These are phyloP conservation scores for Murraya koenigii DNA, from an alignment of 345 rosid species.

Conservation along the genomic window DNA sequence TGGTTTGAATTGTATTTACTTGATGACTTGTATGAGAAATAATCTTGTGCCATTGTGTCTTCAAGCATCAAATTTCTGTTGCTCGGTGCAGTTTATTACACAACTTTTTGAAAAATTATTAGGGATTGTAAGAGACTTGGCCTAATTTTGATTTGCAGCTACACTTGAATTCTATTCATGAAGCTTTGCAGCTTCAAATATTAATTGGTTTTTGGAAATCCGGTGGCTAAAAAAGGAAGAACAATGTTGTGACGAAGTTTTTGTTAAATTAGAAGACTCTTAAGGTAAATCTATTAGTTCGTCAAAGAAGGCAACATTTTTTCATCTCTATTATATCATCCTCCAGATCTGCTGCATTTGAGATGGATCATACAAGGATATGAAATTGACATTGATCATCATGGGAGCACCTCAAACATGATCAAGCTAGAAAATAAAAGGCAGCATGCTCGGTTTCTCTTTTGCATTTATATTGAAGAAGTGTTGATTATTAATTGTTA, in stretches of 20 bases:
- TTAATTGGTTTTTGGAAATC: constrained; percentile 42
- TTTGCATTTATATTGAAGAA: no score
- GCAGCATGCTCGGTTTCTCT: neutral
- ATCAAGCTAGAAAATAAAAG: neutral
- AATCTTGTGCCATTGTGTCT: neutral
- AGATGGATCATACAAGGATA: neutral
- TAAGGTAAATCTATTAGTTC: constrained; percentile 40
- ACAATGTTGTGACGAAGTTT: constrained; percentile 29
- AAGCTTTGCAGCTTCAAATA: constrained; percentile 85
- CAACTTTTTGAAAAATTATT: no score
- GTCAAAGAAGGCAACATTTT: constrained; percentile 59
- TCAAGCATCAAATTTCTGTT: neutral
- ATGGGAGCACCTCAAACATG: no score
- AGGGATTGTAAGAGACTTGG: neutral
- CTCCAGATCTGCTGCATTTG: neutral
- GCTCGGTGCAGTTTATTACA: neutral
- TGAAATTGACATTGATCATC: neutral
- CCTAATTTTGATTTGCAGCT: constrained; percentile 52
- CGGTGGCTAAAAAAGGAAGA: constrained; percentile 41
- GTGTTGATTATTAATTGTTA: no score
- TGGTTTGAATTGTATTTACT: neutral
- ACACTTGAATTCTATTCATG: constrained; percentile 76
- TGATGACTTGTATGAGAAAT: neutral
- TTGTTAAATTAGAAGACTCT: constrained; percentile 35
- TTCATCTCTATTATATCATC: neutral